These are phyloP conservation scores for Colletotrichum shisoi DNA, from an alignment of 2,329 filamentous ascomycete species.

Conservation along the genomic window DNA sequence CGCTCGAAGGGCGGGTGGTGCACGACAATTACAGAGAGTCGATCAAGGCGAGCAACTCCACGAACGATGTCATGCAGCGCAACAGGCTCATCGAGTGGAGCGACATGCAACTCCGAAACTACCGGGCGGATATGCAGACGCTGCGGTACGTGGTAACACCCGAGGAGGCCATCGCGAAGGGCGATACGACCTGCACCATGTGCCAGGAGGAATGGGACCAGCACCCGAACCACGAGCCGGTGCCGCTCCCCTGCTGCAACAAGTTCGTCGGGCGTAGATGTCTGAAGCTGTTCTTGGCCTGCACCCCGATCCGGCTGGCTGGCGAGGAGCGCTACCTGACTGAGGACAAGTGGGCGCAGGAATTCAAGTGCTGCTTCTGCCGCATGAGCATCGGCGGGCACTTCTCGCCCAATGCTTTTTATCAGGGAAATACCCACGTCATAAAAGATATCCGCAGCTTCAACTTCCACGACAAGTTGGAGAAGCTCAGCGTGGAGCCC, in stretches of 20 bases:
- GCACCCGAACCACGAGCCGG: conserved; percentile 26
- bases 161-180: neutral
- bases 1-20: neutral
- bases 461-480: neutral
- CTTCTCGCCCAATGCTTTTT: conserved; percentile 13
- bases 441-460: neutral
- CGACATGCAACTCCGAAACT: conserved; percentile 17
- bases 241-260: conserved; percentile 26
- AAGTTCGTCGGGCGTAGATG: conserved; percentile 24
- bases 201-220: conserved; percentile 19
- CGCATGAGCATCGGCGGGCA: conserved; percentile 7
- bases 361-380: conserved; percentile 23
- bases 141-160: neutral
- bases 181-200: neutral
- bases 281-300: conserved; percentile 25
- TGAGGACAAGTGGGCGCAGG: conserved; percentile 10
- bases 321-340: neutral
- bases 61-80: conserved; percentile 12
- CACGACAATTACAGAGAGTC: neutral
- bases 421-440: neutral
- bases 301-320: conserved; percentile 8
- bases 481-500: no score
- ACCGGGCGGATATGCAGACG: neutral
- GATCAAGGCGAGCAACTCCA: neutral
- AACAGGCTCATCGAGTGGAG: conserved; percentile 14